Base-by-base conservation (phyloP, 352 stramenopile genomes). In the Peronospora destructor region DNA sequence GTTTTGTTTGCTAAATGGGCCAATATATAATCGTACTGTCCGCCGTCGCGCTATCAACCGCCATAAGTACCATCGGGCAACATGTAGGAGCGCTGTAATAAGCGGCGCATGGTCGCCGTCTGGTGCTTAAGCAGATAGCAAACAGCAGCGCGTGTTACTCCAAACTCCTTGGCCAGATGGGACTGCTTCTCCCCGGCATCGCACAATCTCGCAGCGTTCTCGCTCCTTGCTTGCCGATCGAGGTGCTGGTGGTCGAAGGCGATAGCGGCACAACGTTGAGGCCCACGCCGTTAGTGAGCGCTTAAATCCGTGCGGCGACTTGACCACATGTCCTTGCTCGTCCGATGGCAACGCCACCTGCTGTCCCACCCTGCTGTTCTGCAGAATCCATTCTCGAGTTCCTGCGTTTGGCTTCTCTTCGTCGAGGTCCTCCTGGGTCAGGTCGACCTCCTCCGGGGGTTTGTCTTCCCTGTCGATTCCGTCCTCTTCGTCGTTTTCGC, bases 111-210 rank as follows among this genome's bases (percentile, higher is more conserved):
- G 47, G 80, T 84, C 54, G 78, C 67, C 49, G 67, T 67, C 45
- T 81, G 71, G 55, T 85, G 63, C 64, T 85, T 85, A 32, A 83
- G 60, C 49, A 80, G 50, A 34, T 85, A 79, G 59, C 73, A 81
- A 21, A 85, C 67, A 6, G 73, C 73, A n/a, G 73, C 73, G 25
- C 73, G 70, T 26, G 73, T 76, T 41, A 84, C 73, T 26, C 68
- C 68, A 40, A 76, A 85, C 54, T 85, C 73, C 52, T 85, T 85
- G 40, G 73, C 73, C 23, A 85, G 50, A 46, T 82, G 66, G 5
- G 73, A 65, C 44, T 85, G 73, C 56, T 80, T 82, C 55, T 82
- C 73, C 10, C 73, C 73, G 6, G 56, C 61, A n/a, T 60, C 66
- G 69, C 55, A 85, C 67, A 45, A 85, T 85, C 58, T 83, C 71